Conservation (phyloP, 2,329 filamentous ascomycete species). For the Hortaea sp. region DNA sequence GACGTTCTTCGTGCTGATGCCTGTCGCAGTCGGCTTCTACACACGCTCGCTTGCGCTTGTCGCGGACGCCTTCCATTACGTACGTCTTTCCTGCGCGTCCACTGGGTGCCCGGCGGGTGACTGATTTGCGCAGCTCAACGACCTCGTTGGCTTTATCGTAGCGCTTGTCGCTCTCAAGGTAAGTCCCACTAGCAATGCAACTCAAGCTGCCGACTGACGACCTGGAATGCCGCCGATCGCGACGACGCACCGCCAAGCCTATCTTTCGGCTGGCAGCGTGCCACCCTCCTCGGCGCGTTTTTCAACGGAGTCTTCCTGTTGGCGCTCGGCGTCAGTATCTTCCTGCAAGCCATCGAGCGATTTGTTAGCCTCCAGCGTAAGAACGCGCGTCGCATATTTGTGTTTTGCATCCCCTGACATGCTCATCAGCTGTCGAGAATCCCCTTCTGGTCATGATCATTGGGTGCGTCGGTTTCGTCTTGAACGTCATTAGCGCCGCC, state of each 20-base stretch:
- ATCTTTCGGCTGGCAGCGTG: constrained; percentile 68
- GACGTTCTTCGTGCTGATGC: constrained; percentile 2
- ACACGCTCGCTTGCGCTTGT: constrained; percentile 62
- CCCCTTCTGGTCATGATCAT: constrained; percentile 59
- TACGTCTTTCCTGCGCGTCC: constrained; percentile 72
- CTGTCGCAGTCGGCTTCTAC: constrained; percentile 50
- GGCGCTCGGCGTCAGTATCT: constrained; percentile 61
- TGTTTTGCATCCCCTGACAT: not conserved
- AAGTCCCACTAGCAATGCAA: constrained; percentile 10
- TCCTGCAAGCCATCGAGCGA: constrained; percentile 62
- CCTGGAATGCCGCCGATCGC: constrained; percentile 46
- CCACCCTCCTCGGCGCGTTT: constrained; percentile 61
- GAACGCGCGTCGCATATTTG: too few relatives aligned
- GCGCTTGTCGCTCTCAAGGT: constrained; percentile 56
- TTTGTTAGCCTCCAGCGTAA: constrained; percentile 45
- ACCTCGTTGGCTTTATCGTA: too few relatives aligned
- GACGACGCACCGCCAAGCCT: constrained; percentile 48
- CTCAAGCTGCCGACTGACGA: not conserved
- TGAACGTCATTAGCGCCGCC: too few relatives aligned
- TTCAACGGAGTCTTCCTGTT: constrained; percentile 71
- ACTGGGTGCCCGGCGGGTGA: too few relatives aligned
- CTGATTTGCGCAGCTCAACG: too few relatives aligned
- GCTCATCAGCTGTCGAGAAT: constrained; percentile 47
- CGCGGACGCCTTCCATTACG: constrained; percentile 55
- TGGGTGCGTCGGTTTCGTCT: constrained; percentile 57